Evolutionary conservation across 179 eudicot genomes (phyloP), one percentile per base, ranked within the genome.

Genomic region (Dionaea muscipula): DNA sequence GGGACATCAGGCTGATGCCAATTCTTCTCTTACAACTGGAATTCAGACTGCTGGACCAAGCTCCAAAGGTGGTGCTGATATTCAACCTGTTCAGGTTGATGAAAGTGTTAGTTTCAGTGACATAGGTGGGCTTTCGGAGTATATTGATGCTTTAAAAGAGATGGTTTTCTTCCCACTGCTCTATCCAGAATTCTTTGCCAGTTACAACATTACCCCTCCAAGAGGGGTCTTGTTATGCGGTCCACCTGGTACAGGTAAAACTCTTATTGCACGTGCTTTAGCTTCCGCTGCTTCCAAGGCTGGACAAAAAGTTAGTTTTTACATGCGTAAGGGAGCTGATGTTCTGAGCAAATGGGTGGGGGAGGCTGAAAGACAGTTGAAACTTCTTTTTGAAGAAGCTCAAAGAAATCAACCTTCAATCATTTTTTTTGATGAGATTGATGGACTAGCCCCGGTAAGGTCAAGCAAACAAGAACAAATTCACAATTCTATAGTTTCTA

Each of bases 341-440:
- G 99, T 93, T 66, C 89, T 93, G 60, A 93, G 99, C 81, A 93
- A 93, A 72, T 93, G 99, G 99, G 99, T 93, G 53, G 99, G 99
- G 36, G 99, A 93, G 74, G 99, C 99, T 36, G 99, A 93, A 65
- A 75, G 99, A 52, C 99, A 93, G 52, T 66, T 93, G 68, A 93
- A 88, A 57, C 71, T 93, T 65, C 83, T 93, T 26, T 93, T 93
- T 64, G 99, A 93, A 67, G 99, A 93, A 74, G 99, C 99, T 28
- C 99, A 93, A 59, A 88, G 68, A 60, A 93, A 93, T 68, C 99
- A 93, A 68, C 99, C 99, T 43, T 88, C 99, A 31, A 93, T 93
- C 38, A 93, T 93, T 51, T 93, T 93, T 62, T 93, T 93, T 55
- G 99, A 93, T 71, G 99, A 93, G 69, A 93, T 93, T 53, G 99